These are phyloP conservation scores for Gaertneriomyces sp. DNA, from an alignment of 192 early-diverging fungal species.

Conservation along the genomic window DNA sequence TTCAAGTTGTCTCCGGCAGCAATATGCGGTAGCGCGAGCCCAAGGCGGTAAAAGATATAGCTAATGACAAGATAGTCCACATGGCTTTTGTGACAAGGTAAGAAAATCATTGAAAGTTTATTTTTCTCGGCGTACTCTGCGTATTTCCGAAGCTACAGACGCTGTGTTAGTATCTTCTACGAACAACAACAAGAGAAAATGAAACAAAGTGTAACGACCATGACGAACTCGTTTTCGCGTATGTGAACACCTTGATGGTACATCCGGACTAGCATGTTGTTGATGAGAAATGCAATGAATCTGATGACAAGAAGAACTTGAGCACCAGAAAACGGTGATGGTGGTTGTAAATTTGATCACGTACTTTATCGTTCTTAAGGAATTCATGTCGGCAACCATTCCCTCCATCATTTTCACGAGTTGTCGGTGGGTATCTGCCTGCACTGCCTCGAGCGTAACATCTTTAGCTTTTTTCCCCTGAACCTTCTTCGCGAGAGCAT, in stretches of 20 bases:
- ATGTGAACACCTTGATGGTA: constrained; percentile 86
- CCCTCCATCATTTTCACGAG: constrained; percentile 40
- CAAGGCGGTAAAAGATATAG: constrained; percentile 72
- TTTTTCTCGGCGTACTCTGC: constrained; percentile 46
- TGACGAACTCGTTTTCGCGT: constrained; percentile 70
- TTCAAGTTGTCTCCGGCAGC: constrained; percentile 83
- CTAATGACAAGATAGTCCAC: constrained; percentile 78
- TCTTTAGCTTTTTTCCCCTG: background rate
- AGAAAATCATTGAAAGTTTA: constrained; percentile 69
- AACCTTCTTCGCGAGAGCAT: constrained; percentile 1
- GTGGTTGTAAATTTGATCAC: background rate
- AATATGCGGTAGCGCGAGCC: constrained; percentile 76
- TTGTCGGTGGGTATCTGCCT: constrained; percentile 27
- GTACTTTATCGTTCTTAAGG: constrained; percentile 59
- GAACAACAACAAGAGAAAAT: background rate
- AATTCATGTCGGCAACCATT: constrained; percentile 67
- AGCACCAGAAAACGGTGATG: background rate
- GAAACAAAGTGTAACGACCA: constrained; percentile 36
- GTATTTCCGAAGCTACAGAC: constrained; percentile 30
- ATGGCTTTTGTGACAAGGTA: constrained; percentile 84
- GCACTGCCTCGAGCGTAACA: constrained; percentile 19
- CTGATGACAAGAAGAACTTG: constrained; percentile 32
- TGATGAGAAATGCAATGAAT: constrained; percentile 66
- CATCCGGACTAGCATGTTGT: constrained; percentile 71
- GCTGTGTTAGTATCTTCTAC: background rate